phyloP scores from a whole-genome alignment of 208 protist species.

The Crithidia fasciculata region DNA sequence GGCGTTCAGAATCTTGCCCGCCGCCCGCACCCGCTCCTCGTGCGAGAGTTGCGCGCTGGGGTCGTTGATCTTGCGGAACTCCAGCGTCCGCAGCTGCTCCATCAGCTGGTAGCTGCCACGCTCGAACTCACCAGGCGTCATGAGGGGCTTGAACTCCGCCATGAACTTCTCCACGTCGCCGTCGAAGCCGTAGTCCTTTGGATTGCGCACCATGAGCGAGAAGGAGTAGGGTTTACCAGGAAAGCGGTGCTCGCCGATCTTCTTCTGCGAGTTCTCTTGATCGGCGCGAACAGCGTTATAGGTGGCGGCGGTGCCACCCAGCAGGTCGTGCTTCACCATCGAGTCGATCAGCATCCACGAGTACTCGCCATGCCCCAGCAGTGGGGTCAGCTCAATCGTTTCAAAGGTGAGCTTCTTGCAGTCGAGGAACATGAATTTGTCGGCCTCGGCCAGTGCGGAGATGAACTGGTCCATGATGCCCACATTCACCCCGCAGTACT shows the following conservation, averaged over 20 bases:
- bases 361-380: slow-evolving; percentile 58
- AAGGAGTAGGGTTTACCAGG: slow-evolving; percentile 66
- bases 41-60: slow-evolving; percentile 33
- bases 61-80: slow-evolving; percentile 64
- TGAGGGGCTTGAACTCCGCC: slow-evolving; percentile 44
- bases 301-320: slow-evolving; percentile 48
- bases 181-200: slow-evolving; percentile 50
- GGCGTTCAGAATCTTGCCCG: slow-evolving; percentile 67
- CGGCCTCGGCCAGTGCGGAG: slow-evolving; percentile 69
- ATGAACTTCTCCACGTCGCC: slow-evolving; percentile 62
- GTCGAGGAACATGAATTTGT: slow-evolving; percentile 86
- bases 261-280: slow-evolving; percentile 70
- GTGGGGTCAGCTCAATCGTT: slow-evolving; percentile 49
- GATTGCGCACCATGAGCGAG: slow-evolving; percentile 66
- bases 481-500: slow-evolving; percentile 86
- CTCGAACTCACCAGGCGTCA: slow-evolving; percentile 62
- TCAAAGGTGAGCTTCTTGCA: slow-evolving; percentile 72
- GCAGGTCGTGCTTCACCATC: slow-evolving; percentile 75
- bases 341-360: slow-evolving; percentile 77
- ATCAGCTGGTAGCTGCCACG: slow-evolving; percentile 72
- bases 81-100: slow-evolving; percentile 70
- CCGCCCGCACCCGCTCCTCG: slow-evolving; percentile 48
- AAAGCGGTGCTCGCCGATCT: slow-evolving; percentile 56
- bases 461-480: slow-evolving; percentile 95
- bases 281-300: slow-evolving; percentile 78